Evolutionary conservation across 1,284 basidiomycete species (phyloP), one percentile per base, ranked within the genome.

Genomic region (Apiotrichum brassicae): DNA sequence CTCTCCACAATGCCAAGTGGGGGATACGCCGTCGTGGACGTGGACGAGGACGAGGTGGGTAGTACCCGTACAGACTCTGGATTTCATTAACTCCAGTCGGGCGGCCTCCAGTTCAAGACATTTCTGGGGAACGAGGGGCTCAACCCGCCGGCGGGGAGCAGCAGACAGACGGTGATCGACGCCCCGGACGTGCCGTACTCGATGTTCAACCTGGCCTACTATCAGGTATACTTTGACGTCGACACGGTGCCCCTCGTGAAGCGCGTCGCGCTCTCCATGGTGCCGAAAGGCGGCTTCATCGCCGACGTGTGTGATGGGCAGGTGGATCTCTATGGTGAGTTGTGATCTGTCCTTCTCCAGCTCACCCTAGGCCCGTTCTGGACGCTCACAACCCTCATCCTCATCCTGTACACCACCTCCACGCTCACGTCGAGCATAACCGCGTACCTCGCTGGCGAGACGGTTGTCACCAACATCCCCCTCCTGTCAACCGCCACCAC

Each of bases 361-460:
- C 41, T 56, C 18, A 49, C 48, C 7, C 24, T 56, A 76, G 91
- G 92, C 2, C 90, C 92, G 1, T 95, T 97, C 76, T 97, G 92
- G 92, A 87, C 90, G 0, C 79, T 93, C 42, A 92, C 90, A 0
- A 94, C 91, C 1, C 81, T 95, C 57, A 86, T 94, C 43, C 88
- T 95, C 65, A 79, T 84, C 2, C 81, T 95, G 48, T 95, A 92
- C 76, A 82, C 93, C 50, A 92, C 87, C 28, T 93, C 91, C 0
- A 90, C 87, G 20, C 82, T 95, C 37, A 87, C 84, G 2, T 82
- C 86, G 7, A 87, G 87, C 34, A 84, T 95, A 60, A 77, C 84
- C 2, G 79, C 82, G 19, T 94, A 90, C 73, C 79, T 94, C 35
- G 84, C 85, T 23, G 58, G 61, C 33, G 48, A 50, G n/a, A 35